A percentile compares a stretch with the other conserved stretches of the same genome.
Conservation (phyloP, 768 basidiomycete genomes). For the Cystofilobasidium capitatum region DNA sequence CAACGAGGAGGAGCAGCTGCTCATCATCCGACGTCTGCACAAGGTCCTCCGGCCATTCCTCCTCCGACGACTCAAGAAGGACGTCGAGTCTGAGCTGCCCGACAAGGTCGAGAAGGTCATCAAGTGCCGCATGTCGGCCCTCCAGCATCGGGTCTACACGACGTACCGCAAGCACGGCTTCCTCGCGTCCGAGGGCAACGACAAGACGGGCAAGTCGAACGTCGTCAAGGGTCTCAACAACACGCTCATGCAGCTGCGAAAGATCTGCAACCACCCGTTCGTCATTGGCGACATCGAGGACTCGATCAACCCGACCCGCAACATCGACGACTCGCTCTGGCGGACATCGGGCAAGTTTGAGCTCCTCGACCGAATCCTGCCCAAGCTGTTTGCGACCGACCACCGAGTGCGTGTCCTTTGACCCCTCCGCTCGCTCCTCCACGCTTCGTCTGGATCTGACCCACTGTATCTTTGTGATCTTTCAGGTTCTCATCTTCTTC, state of each 20-base stretch:
- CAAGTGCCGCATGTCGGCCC: constrained; percentile 85
- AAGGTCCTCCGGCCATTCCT: constrained; percentile 94
- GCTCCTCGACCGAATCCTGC: constrained; percentile 76
- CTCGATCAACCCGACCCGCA: constrained; percentile 71
- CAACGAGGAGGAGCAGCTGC: constrained; percentile 98
- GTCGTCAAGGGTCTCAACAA: constrained; percentile 78
- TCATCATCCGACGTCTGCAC: constrained; percentile 91
- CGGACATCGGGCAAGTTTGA: constrained; percentile 90
- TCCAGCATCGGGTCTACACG: constrained; percentile 87
- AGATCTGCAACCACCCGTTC: constrained; percentile 97
- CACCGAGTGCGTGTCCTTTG: constrained; percentile 57
- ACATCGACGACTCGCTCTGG: constrained; percentile 74
- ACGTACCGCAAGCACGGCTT: constrained; percentile 99
- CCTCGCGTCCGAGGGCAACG: constrained; percentile 52
- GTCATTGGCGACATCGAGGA: constrained; percentile 91
- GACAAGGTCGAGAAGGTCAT: constrained; percentile 98
- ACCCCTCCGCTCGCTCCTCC: not conserved
- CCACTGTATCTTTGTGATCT: not conserved
- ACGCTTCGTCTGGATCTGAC: not conserved
- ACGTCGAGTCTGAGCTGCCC: constrained; percentile 88
- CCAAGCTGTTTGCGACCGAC: constrained; percentile 84
- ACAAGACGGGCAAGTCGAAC: constrained; percentile 22
- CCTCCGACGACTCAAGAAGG: constrained; percentile 83
- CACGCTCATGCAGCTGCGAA: constrained; percentile 93
- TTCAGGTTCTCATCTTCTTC: constrained; percentile 93